Conservation (phyloP, 2,329 filamentous ascomycete species). For the Trichoderma hamatum region DNA sequence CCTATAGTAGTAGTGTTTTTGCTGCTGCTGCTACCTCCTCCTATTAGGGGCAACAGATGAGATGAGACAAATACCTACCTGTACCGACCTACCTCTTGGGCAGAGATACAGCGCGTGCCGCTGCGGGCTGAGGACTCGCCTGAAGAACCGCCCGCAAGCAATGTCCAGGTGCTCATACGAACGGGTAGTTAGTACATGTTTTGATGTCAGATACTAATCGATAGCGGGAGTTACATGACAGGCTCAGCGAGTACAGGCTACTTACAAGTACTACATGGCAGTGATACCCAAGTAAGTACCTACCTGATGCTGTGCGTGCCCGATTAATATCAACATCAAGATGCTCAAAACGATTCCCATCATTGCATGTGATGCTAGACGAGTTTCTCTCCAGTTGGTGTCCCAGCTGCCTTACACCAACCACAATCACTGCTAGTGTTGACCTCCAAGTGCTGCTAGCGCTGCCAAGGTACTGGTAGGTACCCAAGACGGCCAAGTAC, state of each 20-base stretch:
- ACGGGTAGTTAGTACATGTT: neutral
- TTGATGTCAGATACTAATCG: neutral
- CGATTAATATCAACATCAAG: neutral
- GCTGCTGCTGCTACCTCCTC: neutral
- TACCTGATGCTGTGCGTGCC: neutral
- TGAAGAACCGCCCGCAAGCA: conserved; percentile 2
- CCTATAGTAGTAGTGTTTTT: no score
- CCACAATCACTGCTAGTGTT: neutral
- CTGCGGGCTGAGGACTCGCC: neutral
- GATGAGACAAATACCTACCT: neutral
- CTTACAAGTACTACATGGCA: no score
- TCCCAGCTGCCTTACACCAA: neutral
- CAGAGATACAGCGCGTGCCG: neutral
- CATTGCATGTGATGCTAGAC: neutral
- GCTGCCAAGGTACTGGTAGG: neutral
- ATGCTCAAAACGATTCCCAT: neutral
- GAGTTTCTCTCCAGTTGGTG: neutral
- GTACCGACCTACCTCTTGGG: no score
- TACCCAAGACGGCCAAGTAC: no score
- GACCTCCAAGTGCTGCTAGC: neutral
- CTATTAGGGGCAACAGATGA: neutral
- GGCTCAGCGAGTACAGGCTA: no score
- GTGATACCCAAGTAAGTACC: no score
- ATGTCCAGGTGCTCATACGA: neutral
- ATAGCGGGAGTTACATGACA: neutral